Evolutionary conservation across 345 rosid genomes (phyloP), one percentile per base, ranked within the genome.

Genomic region (Erodium maritimum): DNA sequence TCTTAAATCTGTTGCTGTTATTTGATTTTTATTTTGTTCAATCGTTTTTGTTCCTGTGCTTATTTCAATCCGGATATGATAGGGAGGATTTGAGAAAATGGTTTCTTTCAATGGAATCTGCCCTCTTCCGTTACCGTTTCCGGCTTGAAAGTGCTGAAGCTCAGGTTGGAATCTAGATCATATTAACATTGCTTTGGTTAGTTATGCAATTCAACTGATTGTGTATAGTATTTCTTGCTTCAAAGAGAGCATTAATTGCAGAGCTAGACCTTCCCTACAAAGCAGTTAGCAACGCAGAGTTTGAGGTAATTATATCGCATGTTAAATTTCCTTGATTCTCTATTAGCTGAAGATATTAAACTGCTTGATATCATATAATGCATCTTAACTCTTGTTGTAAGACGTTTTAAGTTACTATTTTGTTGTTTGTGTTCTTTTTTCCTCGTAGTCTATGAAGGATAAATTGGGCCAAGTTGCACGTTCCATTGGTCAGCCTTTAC

Each of bases 41-140:
- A 37, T 37, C 10, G 14, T 37, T 5, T 5, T 37, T 37, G 7
- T 11, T 42, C 48, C 11, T 11, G 48, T 42, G 17, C 48, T 10
- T 42, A 29, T 42, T 42, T 42, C 12, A 12, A 42, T 42, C 12
- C 48, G 8, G 48, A 16, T 14, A 93, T 29, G 37, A 46, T 52
- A 93, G 99, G 58, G 95, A 89, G 79, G 99, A 93, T 21, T 61
- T 93, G 59, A 81, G 95, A 73, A 93, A 85, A 69, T 85, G 91
- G 96, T 85, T 93, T 77, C 88, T 93, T 54, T 80, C 86, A 42
- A 85, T 75, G 84, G 96, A 93, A 79, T 83, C 91, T 56, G 60
- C 86, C 10, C 85, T 93, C 50, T 93, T 89, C 60, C 86, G 94
- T 5, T 67, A 85, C 61, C 71, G 94, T 6, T 93, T 89, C 69